Conservation (phyloP, 2,329 filamentous ascomycete genomes). For the Xylariales sp. region DNA sequence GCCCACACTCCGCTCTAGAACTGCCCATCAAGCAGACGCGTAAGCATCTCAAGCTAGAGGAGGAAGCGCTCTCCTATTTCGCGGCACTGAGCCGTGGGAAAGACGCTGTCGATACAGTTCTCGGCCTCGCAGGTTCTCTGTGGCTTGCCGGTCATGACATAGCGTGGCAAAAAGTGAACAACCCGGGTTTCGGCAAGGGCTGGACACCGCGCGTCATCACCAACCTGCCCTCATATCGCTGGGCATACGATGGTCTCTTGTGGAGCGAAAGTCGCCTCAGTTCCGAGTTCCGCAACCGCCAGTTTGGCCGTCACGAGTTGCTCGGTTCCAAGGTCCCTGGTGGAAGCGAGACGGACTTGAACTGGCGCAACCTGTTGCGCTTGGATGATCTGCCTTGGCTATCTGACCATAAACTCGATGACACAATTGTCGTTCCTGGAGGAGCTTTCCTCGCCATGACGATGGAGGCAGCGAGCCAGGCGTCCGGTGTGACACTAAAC, state of each 20-base stretch:
- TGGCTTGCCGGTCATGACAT: conserved; percentile 15
- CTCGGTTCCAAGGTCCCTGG: conserved; percentile 11
- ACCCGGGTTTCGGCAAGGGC: not conserved
- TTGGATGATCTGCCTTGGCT: conserved; percentile 31
- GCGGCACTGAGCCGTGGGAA: conserved; percentile 13
- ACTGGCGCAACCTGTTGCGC: conserved; percentile 24
- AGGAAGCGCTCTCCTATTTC: conserved; percentile 11
- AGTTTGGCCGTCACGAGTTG: conserved; percentile 19
- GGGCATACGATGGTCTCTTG: conserved; percentile 17
- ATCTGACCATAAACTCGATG: conserved; percentile 25
- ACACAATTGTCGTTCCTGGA: conserved; percentile 28
- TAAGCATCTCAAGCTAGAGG: conserved; percentile 12
- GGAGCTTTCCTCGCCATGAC: conserved; percentile 32
- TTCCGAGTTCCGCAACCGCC: conserved; percentile 14
- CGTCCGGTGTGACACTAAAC: conserved; percentile 12
- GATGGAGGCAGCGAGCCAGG: conserved; percentile 27
- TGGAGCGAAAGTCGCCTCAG: conserved; percentile 19
- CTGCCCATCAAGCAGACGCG: conserved; percentile 30
- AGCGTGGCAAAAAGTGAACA: conserved; percentile 14
- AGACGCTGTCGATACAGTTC: conserved; percentile 13
- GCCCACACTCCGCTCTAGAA: conserved; percentile 24
- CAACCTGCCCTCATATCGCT: conserved; percentile 23
- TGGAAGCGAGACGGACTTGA: not conserved
- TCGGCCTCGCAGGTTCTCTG: conserved; percentile 16
- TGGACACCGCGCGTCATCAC: conserved; percentile 12